Evolutionary conservation across 169 alveolate species (phyloP).

Genomic region (Cryptosporidium tyzzeri): DNA sequence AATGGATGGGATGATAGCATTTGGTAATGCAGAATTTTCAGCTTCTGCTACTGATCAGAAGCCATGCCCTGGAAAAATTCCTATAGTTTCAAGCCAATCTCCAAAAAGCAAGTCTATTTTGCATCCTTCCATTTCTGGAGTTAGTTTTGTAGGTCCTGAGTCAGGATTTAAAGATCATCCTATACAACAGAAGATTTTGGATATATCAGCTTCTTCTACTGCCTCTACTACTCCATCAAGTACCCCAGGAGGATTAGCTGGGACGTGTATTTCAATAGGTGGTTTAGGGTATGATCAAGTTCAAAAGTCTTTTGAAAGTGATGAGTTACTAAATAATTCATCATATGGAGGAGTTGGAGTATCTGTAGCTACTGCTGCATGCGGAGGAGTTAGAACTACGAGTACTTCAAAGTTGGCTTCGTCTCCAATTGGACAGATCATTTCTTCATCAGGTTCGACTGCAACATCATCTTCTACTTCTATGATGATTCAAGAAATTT

Average conservation of each 20-base stretch:
- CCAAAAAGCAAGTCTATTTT: neutral
- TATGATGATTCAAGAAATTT: conserved; percentile 26
- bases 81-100: neutral
- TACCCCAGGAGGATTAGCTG: conserved; percentile 7
- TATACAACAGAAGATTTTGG: neutral
- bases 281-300: neutral
- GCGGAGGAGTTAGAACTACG: neutral
- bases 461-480: conserved; percentile 35
- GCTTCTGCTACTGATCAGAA: conserved; percentile 10
- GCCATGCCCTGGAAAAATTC: neutral
- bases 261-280: neutral
- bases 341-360: conserved; percentile 13
- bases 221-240: conserved; percentile 6
- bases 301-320: conserved; percentile 19
- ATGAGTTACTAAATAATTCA: neutral
- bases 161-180: neutral
- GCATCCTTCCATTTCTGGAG: conserved; percentile 21
- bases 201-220: conserved; percentile 5
- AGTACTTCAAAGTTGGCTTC: neutral
- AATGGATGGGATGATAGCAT: conserved; percentile 60
- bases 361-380: neutral
- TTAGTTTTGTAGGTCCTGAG: conserved; percentile 1
- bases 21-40: conserved; percentile 54
- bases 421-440: neutral
- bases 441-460: conserved; percentile 18